Percentiles rank a stretch among this genome's conserved stretches.
These are phyloP conservation scores for Trichoderma lentiforme DNA, from an alignment of 2,329 filamentous ascomycete genomes.

Conservation along the genomic window DNA sequence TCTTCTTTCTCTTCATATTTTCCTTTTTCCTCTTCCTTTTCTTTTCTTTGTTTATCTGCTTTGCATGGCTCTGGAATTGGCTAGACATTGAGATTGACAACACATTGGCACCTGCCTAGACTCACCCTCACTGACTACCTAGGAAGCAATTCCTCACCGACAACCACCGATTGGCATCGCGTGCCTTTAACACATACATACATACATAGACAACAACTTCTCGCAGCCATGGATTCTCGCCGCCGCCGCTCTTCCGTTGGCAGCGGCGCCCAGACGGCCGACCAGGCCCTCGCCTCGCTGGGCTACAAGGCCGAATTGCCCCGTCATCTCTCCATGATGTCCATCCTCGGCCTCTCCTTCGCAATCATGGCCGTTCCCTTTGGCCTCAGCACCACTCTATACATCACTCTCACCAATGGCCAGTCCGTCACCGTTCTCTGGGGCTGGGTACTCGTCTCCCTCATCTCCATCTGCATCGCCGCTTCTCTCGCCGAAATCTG, in stretches of 20 bases:
- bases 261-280: conserved; percentile 30
- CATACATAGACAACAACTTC: neutral
- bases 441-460: conserved; percentile 60
- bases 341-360: conserved; percentile 48
- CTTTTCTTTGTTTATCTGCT: neutral
- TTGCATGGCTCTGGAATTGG: neutral
- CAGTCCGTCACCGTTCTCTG: conserved; percentile 72
- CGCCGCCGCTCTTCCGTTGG: conserved; percentile 20
- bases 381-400: conserved; percentile 47
- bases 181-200: neutral
- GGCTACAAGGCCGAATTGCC: conserved; percentile 50
- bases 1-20: neutral
- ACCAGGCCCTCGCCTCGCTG: conserved; percentile 44
- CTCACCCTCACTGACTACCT: neutral
- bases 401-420: conserved; percentile 62
- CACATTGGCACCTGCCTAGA: neutral
- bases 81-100: neutral
- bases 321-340: conserved; percentile 49
- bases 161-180: neutral
- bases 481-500: conserved; percentile 71
- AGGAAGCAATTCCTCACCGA: neutral
- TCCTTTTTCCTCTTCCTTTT: neutral
- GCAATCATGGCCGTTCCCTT: conserved; percentile 52
- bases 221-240: neutral
- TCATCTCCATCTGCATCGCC: conserved; percentile 70